Conservation (phyloP, 495 filamentous ascomycete genomes). For the Trichocladium antarcticum region DNA sequence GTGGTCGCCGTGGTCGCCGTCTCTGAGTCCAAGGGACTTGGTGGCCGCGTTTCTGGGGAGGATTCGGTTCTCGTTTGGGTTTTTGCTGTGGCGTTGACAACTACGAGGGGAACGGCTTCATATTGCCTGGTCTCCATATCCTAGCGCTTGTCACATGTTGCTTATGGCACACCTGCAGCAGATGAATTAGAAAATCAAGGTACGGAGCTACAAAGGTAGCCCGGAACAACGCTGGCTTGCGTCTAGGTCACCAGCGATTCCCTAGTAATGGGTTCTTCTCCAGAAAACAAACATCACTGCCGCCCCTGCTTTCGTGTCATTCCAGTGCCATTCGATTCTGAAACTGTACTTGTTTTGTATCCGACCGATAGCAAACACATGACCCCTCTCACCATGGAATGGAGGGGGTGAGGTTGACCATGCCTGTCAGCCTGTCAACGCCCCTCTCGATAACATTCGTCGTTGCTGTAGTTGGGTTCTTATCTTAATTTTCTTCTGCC, state of each 20-base stretch:
- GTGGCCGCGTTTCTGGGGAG: slow-evolving; percentile 26
- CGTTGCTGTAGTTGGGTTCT: too few relatives aligned
- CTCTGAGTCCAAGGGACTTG: slow-evolving; percentile 48
- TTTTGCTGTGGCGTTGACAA: slow-evolving; percentile 48
- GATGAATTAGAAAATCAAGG: slow-evolving; percentile 27
- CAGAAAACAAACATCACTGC: slow-evolving; percentile 3
- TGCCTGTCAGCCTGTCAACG: too few relatives aligned
- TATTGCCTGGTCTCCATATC: slow-evolving; percentile 53
- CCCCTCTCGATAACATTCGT: too few relatives aligned
- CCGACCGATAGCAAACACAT: neutral
- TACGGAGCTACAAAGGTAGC: slow-evolving; percentile 19
- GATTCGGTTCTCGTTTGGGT: slow-evolving; percentile 35
- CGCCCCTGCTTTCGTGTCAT: neutral
- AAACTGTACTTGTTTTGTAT: too few relatives aligned
- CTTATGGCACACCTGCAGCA: slow-evolving; percentile 42
- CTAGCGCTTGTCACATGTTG: slow-evolving; percentile 44
- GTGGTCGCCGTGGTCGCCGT: slow-evolving; percentile 99
- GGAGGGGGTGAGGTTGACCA: too few relatives aligned
- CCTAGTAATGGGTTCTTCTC: slow-evolving; percentile 1
- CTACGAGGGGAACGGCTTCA: slow-evolving; percentile 57
- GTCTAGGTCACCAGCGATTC: slow-evolving; percentile 8
- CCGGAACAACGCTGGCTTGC: slow-evolving; percentile 14
- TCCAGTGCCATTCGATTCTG: neutral
- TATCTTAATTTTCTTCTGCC: too few relatives aligned
- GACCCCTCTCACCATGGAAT: too few relatives aligned